Evolutionary conservation across 345 rosid species (phyloP).

Genomic region (Bruguiera sexangula): DNA sequence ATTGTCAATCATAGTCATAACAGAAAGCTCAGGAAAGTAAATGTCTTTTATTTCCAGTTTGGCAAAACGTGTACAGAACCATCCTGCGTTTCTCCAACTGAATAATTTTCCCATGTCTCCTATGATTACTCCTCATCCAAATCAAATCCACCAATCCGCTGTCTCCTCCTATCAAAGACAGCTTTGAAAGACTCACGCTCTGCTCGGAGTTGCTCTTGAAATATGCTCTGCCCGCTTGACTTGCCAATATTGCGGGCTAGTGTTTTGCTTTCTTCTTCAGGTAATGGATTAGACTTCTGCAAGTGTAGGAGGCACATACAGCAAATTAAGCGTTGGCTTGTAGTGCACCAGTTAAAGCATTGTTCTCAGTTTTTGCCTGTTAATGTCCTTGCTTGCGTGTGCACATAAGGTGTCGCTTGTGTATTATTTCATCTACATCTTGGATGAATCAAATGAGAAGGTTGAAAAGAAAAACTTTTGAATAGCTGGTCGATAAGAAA

Average conservation of each 20-base stretch:
- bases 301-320: conserved; percentile 1
- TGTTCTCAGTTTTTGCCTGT: neutral
- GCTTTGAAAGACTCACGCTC: conserved; percentile 86
- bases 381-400: neutral
- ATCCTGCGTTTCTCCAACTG: no score
- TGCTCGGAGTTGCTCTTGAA: conserved; percentile 75
- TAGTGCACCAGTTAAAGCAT: neutral
- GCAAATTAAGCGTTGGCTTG: neutral
- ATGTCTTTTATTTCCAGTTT: no score
- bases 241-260: conserved; percentile 34
- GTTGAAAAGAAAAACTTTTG: no score
- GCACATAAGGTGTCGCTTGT: neutral
- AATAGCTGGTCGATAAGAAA: no score
- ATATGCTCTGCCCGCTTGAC: conserved; percentile 48
- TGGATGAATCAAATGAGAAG: no score
- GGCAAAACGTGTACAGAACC: no score
- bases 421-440: neutral
- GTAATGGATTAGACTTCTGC: conserved; percentile 76
- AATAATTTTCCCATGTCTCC: neutral
- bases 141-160: conserved; percentile 46
- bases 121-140: conserved; percentile 41
- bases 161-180: conserved; percentile 67
- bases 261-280: conserved; percentile 37
- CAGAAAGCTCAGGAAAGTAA: no score
- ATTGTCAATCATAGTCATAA: no score